Base-by-base conservation (phyloP, 1,139 yeast species). In the Hansenula anomala region DNA sequence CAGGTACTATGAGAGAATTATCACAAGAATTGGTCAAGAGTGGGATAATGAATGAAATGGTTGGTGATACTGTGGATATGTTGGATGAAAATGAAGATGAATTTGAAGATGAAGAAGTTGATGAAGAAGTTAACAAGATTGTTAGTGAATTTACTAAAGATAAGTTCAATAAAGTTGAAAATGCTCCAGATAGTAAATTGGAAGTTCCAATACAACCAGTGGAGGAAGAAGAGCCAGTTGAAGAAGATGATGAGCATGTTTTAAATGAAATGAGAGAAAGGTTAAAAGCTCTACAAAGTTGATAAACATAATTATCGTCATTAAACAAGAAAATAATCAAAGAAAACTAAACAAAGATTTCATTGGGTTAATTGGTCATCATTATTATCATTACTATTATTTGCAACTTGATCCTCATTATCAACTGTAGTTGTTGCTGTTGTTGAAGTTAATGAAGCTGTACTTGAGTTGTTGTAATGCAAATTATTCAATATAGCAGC, bases 1-100 rank as follows among this genome's bases (percentile, higher is more conserved):
- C 80, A 58, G 80, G 78, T 16, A 83, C 96, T 1, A 89, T 92
- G 88, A 84, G 83, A 56, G 95, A 83, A 51, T 66, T 94, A 44
- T 85, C 92, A 45, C 82, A 78, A 56, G 98, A 94, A 60, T 71
- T 94, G 56, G 81, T 86, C 77, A 86, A 84, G 59, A 80, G 96
- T 4, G 98, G 98, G 0, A 76, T 94, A 36, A 89, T 94, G 44
- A 89, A 86, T 51, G 98, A 94, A 58, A 92, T 94, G 97, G 80
- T 90, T 61, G 89, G 86, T 41, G 98, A 94, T 56, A 80, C 88
- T 54, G 69, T 92, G 42, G 97, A 90, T 46, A 64, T 74, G 39
- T 69, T 81, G 30, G 78, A 73, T 37, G 88, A 80, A 39, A 83
- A 71, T 31, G 87, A n/a, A n/a, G n/a, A 82, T 42, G 73, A 78